Evolutionary conservation across 768 basidiomycete species (phyloP).

Genomic region (Collybiopsis luxurians): DNA sequence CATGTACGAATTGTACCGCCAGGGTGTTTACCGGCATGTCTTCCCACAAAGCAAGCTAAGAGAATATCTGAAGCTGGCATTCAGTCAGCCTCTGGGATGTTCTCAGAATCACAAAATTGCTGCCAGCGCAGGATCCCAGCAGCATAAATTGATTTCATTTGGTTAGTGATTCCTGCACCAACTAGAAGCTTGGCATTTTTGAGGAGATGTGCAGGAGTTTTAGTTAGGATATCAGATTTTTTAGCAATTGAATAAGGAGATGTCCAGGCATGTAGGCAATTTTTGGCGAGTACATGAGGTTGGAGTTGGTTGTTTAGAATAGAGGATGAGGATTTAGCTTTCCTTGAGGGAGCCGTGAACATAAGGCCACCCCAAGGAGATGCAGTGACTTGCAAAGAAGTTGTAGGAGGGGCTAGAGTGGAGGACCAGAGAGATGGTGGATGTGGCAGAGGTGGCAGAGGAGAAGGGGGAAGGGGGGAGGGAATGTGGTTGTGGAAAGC

Average conservation of each 20-base stretch:
- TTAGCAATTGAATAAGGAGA: no score
- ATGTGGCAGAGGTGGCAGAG: not conserved
- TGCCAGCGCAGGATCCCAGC: constrained; percentile 29
- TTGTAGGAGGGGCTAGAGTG: no score
- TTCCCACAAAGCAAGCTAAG: constrained; percentile 25
- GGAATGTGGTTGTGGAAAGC: not conserved
- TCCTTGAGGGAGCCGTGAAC: no score
- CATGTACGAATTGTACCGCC: constrained; percentile 26
- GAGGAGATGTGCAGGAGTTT: not conserved
- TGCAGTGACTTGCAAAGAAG: no score
- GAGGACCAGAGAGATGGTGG: no score
- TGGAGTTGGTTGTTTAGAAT: no score
- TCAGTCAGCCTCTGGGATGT: constrained; percentile 21
- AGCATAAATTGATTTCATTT: constrained; percentile 23
- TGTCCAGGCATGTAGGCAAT: no score
- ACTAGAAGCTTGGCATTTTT: not conserved
- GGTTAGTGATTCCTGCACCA: constrained; percentile 1
- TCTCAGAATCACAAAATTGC: constrained; percentile 28
- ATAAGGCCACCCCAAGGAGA: no score
- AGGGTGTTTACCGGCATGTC: constrained; percentile 9
- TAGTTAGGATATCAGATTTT: not conserved
- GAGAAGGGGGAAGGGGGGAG: not conserved
- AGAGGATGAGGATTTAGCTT: no score
- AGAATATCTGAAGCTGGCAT: constrained; percentile 28
- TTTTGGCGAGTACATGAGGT: no score